Base-by-base conservation (phyloP, 768 basidiomycete species). In the Agrocybe praecox region DNA sequence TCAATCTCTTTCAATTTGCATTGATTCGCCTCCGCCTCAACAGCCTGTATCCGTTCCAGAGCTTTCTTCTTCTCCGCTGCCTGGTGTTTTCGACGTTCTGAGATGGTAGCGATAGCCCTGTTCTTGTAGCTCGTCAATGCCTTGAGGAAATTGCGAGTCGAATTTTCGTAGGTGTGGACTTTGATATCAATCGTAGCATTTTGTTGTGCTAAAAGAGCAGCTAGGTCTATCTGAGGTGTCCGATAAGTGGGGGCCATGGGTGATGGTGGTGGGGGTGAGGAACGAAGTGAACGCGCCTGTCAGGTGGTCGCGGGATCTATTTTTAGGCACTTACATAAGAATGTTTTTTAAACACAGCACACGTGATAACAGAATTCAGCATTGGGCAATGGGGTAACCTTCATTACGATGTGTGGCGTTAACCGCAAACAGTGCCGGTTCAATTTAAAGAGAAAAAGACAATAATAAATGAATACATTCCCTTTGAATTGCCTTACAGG, bases 1-100 rank as follows among this genome's bases (percentile, higher is more conserved):
- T 91, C 87, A 26, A 92, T 87, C 71, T 95, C 94, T 64, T 78
- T 81, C 50, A 90, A 67, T 62, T 93, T 90, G 72, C 90, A 93
- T 44, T 86, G 76, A 52, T 84, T 86, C 1, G 83, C 94, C 70
- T 93, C 88, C 0, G 75, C 65, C 67, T 94, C 89, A 0, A 85
- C 76, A 8, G 81, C 76, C 44, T 85, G 79, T 9, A 74, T 82
- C 67, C 83, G 85, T 48, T 94, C 93, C 8, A 72, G 56, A 0
- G 86, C 59, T 57, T 80, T 81, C 66, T 88, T 89, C 72, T 83
- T 85, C 67, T 87, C 85, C 1, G 79, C 69, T 1, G 74, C 75
- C 64, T 93, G 87, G 17, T 79, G 75, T 34, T 82, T 80, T 46
- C 89, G 81, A 47, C 87, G 78, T 51, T 87, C 84, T 14, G 86